phyloP scores from a whole-genome alignment of 768 basidiomycete species.

The Boletus vinaceobasis region DNA sequence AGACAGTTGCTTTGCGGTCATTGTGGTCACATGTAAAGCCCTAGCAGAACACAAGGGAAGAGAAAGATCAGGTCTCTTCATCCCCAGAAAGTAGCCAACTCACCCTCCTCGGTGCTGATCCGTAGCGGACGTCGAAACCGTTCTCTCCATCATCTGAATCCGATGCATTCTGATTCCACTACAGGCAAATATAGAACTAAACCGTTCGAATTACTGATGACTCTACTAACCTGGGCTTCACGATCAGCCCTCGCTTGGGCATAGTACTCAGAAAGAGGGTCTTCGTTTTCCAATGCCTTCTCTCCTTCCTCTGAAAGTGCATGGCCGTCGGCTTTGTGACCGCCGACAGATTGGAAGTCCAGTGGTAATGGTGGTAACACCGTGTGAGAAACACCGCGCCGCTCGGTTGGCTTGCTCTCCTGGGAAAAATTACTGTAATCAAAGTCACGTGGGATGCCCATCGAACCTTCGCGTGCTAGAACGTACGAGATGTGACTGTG shows the following conservation, averaged over 20 bases:
- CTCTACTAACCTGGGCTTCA: slow-evolving; percentile 39
- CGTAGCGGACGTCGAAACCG: slow-evolving; percentile 13
- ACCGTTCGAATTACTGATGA: background rate
- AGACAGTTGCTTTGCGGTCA: slow-evolving; percentile 32
- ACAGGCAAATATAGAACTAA: slow-evolving; percentile 2
- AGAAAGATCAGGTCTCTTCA: background rate
- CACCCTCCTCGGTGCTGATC: slow-evolving; percentile 30
- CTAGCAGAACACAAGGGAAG: slow-evolving; percentile 29
- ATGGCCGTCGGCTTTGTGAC: background rate
- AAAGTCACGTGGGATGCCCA: slow-evolving; percentile 9
- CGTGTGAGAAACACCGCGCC: slow-evolving; percentile 7
- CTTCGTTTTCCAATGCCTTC: slow-evolving; percentile 23
- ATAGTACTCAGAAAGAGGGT: slow-evolving; percentile 68
- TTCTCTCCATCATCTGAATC: slow-evolving; percentile 33
- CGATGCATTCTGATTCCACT: slow-evolving; percentile 36
- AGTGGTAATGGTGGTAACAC: slow-evolving; percentile 27
- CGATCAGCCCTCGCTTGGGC: slow-evolving; percentile 48
- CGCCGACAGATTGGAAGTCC: slow-evolving; percentile 4
- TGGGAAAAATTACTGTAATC: slow-evolving; percentile 37
- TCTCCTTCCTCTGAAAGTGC: background rate
- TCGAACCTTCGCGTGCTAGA: background rate
- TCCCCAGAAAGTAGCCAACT: background rate
- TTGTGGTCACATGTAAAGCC: slow-evolving; percentile 67
- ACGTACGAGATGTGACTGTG: slow-evolving; percentile 49
- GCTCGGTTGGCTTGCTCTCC: slow-evolving; percentile 17